Evolutionary conservation across 768 basidiomycete genomes (phyloP), one percentile per base, ranked within the genome.

Genomic region (Trametes cinnabarina): DNA sequence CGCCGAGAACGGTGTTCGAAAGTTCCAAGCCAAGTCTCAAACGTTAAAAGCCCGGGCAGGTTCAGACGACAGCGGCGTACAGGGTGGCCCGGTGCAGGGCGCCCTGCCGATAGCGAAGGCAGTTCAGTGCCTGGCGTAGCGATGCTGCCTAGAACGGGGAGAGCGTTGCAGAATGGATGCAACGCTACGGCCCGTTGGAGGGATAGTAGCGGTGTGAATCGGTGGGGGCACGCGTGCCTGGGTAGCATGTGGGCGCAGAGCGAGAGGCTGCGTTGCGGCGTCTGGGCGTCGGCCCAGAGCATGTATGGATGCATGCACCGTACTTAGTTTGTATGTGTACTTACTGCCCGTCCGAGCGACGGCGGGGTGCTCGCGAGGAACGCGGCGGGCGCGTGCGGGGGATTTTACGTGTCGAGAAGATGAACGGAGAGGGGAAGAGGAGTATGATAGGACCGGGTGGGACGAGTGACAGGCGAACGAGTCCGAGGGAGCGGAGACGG

Each of bases 181-280:
- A 32, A 32, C 12, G 30, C 12, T 32, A 12, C 30, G 30, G 30
- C 6, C 30, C 30, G 30, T 32, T 32, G 52, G 43, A 32, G 32
- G 37, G 34, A 28, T 26, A 15, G 28, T 47, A 28, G 44, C 35
- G 28, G 43, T 46, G 59, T 55, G 59, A 44, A 59, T 59, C 40
- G 28, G 46, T 23, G 34, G 44, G 17, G 17, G 7, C 12, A 12
- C 7, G 49, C 32, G 60, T 61, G 60, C 60, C 60, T 61, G 60
- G 54, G 41, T 40, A 57, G 60, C 60, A 61, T 57, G 55, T 57
- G 60, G 59, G 47, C 39, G 47, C 49, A 48, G 44, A n/a, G 40
- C 34, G 40, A 53, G 58, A 47, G 58, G 58, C 58, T 53, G 58
- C 51, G 58, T 41, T 44, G 51, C 30, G 51, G 58, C 51, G 58